Percentiles rank a stretch among this genome's conserved stretches.
These are phyloP conservation scores for Beauveria varroae DNA, from an alignment of 2,329 filamentous ascomycete genomes.

Conservation along the genomic window DNA sequence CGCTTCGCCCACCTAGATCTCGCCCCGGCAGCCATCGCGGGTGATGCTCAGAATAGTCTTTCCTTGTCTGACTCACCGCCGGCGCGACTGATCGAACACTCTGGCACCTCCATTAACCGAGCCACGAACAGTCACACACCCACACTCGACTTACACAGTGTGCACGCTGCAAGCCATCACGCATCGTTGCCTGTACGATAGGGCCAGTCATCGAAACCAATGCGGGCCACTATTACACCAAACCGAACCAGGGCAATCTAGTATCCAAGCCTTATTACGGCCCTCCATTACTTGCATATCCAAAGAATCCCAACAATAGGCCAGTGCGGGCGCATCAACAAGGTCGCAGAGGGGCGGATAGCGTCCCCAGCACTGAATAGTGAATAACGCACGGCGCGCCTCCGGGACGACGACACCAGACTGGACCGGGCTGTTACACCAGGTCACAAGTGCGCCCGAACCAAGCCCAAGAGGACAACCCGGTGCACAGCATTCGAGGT, in stretches of 20 bases:
- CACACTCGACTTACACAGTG: conserved; percentile 6
- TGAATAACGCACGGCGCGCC: not conserved
- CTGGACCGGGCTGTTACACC: not conserved
- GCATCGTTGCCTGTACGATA: not conserved
- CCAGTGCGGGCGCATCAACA: conserved; percentile 2
- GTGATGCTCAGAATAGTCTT: not conserved
- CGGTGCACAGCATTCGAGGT: not conserved
- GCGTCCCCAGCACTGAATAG: not conserved
- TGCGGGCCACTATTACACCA: not conserved
- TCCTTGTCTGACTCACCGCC: conserved; percentile 12
- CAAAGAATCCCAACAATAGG: not conserved
- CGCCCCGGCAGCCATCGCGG: not conserved
- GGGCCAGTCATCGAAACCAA: not conserved
- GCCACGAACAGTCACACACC: not conserved
- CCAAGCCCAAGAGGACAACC: not conserved
- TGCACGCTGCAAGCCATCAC: not conserved
- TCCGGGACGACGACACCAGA: not conserved
- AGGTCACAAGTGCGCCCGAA: not conserved
- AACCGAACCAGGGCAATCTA: not conserved
- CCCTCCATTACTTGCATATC: not conserved
- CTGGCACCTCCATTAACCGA: not conserved
- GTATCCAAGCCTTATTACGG: not conserved
- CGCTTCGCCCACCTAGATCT: not conserved
- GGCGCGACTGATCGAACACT: not conserved
- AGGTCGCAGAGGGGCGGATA: not conserved